Percentiles rank a stretch among this genome's conserved stretches.
Evolutionary conservation across 495 filamentous ascomycete genomes (phyloP).

Genomic region (Penicillium arizonense): DNA sequence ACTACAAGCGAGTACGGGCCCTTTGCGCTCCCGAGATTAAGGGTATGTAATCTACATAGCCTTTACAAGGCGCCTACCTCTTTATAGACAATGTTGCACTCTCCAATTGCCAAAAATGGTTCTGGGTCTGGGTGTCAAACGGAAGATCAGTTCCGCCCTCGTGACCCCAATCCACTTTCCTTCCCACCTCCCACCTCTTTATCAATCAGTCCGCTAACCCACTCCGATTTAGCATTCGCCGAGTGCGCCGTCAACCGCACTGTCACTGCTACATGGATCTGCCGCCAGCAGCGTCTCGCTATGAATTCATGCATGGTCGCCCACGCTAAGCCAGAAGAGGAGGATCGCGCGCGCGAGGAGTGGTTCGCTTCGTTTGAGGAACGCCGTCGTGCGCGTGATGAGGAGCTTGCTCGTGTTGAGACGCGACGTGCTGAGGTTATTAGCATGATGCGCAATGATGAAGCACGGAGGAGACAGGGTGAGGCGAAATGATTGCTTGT

Average conservation of each 20-base stretch:
- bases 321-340: slow-evolving; percentile 78
- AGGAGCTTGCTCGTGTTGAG: slow-evolving; percentile 50
- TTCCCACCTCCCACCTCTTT: neutral
- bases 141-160: neutral
- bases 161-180: slow-evolving; percentile 1
- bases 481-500: slow-evolving; percentile 20
- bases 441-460: slow-evolving; percentile 56
- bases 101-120: neutral
- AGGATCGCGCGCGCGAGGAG: slow-evolving; percentile 86
- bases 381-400: slow-evolving; percentile 60
- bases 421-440: slow-evolving; percentile 46
- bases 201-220: slow-evolving; percentile 4
- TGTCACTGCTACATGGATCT: slow-evolving; percentile 79
- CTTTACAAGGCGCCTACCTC: too few species aligned
- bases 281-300: slow-evolving; percentile 68
- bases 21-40: slow-evolving; percentile 84
- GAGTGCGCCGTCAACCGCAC: slow-evolving; percentile 84
- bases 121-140: neutral
- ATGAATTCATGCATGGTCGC: slow-evolving; percentile 95
- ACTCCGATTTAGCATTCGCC: slow-evolving; percentile 66
- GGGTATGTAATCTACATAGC: slow-evolving; percentile 48
- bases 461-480: slow-evolving; percentile 33
- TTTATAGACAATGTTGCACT: too few species aligned
- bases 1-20: slow-evolving; percentile 78
- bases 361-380: slow-evolving; percentile 80